Conservation (phyloP, 148 eudicot species). For the Fagopyrum esculentum region DNA sequence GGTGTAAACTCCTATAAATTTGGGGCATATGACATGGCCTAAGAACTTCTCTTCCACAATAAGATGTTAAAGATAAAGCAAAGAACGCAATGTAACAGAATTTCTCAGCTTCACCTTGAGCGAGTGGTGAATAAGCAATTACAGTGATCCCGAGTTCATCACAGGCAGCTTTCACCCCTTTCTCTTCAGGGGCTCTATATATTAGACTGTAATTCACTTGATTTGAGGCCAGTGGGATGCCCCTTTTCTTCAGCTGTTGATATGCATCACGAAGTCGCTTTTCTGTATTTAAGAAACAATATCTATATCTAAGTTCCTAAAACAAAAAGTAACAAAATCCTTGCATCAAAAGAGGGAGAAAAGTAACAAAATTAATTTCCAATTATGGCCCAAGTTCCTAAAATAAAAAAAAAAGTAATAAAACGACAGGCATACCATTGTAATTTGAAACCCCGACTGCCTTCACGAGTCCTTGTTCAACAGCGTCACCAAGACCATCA, state of each 20-base stretch:
- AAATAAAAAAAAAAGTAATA: background rate
- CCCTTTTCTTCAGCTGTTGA: constrained; percentile 63
- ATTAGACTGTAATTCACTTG: constrained; percentile 99
- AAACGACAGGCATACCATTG: constrained; percentile 41
- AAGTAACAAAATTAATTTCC: background rate
- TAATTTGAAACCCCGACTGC: constrained; percentile 98
- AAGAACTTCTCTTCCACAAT: background rate
- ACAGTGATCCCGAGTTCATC: constrained; percentile 93
- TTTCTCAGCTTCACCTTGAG: constrained; percentile 52
- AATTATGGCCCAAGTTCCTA: background rate
- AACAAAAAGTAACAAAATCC: background rate
- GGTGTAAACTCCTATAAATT: background rate
- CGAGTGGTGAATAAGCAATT: constrained; percentile 94
- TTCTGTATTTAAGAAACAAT: constrained; percentile 29
- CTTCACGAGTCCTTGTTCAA: constrained; percentile 93
- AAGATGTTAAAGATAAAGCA: background rate
- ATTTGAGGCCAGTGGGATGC: constrained; percentile 91
- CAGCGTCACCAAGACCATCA: constrained; percentile 94
- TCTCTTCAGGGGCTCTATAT: constrained; percentile 80
- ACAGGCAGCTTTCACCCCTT: constrained; percentile 92
- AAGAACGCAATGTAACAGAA: background rate
- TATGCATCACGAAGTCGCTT: constrained; percentile 83
- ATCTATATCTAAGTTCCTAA: background rate
- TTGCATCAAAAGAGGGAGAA: background rate
- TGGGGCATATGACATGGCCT: background rate